Base-by-base conservation (phyloP, 306 rosid species). In the apple (Malus domestica) region DNA sequence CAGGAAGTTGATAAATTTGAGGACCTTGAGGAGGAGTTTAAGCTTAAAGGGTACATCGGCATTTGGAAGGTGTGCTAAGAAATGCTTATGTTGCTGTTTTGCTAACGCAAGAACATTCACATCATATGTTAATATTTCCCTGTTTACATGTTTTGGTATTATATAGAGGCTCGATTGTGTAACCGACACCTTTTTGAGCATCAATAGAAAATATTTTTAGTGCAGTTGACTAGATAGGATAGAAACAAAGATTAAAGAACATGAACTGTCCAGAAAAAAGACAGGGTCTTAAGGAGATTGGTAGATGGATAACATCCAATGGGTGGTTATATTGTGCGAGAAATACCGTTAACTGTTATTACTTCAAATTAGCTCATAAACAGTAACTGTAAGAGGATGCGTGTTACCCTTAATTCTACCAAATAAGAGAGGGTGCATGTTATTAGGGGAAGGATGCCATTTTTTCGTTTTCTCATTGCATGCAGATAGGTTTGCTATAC, bases 1-100 rank as follows among this genome's bases (percentile, higher is more conserved):
- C 88, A 95, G 99, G 99, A 92, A 87, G 96, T 95, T 79, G 99
- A 95, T 85, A 89, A 79, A 87, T 95, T 90, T 86, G 70, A 76
- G 9, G 97, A 92, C 64, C 81, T 92, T 61, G 90, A 77, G 74
- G 96, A 95, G 79, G 90, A 86, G 72, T 85, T 95, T 75, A 89
- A 69, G 81, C 70, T 60, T 80, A 85, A 82, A 79, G 99, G 99
- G 63, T 92, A 89, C 83, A 78, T 33, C 64, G 97, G 99, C 82
- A 82, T 84, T 78, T 92, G 97, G 97, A 92, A 92, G 97, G 97
- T 95, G 79, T 12, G 89, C 71, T 81, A 62, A 44, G 59, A 71
- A 71, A 65, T 82, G 66, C 22, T 40, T 80, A 33, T 72, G 67
- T 25, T 60, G 35, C 61, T 18, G 76, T 54, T 78, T 58, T 73